Base-by-base conservation (phyloP, 345 rosid genomes). In the Salix koriyanagi region DNA sequence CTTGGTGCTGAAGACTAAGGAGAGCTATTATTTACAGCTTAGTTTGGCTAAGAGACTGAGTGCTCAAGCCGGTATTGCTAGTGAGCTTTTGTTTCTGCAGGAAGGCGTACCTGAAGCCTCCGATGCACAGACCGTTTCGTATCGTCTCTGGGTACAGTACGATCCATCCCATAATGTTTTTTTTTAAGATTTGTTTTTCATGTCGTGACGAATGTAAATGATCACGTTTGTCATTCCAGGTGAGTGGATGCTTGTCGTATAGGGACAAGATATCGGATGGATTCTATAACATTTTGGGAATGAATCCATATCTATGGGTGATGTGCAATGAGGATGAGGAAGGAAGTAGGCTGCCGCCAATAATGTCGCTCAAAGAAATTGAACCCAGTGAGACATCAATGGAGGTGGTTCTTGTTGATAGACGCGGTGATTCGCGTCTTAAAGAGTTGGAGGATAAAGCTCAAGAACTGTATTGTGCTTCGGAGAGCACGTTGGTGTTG, bases 271-370 rank as follows among this genome's bases (percentile, higher is more conserved):
- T 95, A 69, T 81, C 96, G 15, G 96, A 95, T 85, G 99, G 99
- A 19, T 95, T 95, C 82, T 93, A 95, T 82, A 89, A 90, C 82
- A 93, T 95, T 71, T 71, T 95, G 82, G 99, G 99, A 75, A 93
- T 95, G 94, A 94, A 91, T 82, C 97, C 97, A 6, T 83, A 89
- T 83, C 83, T 95, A n/a, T 95, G 99, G 99, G 79, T 88, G 41
- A 93, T 90, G 96, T 91, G 99, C 89, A 95, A 93, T 74, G 85
- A 89, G 37, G 67, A 76, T 0, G 90, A 89, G 69, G 94, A 91
- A 77, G 99, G 94, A 58, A 83, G 70, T 60, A 85, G 80, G 69
- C 76, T 90, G 77, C 99, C 99, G 34, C 79, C 96, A 71, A 84
- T 95, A 81, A 60, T 86, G 85, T 83, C 97, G 8, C 94, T 95